phyloP scores from a whole-genome alignment of 768 basidiomycete species.

The Cantharellus anzutake region DNA sequence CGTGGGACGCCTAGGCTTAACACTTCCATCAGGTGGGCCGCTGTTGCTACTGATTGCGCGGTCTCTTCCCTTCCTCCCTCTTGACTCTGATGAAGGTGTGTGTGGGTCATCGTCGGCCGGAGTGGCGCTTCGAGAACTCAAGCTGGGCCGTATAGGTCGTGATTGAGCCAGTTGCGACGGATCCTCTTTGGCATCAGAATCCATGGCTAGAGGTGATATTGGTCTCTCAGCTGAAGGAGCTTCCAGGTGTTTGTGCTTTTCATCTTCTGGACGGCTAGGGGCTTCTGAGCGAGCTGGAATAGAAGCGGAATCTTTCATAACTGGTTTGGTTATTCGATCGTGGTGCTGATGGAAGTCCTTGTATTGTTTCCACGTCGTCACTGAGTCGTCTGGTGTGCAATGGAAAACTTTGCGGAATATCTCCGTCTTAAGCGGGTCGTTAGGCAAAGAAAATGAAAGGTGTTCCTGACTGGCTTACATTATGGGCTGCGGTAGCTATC shows the following conservation, averaged over 20 bases:
- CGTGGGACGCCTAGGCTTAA: not conserved
- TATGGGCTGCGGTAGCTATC: constrained; percentile 72
- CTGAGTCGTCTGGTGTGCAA: constrained; percentile 76
- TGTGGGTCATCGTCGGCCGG: no score
- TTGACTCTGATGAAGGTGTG: not conserved
- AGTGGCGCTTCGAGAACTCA: no score
- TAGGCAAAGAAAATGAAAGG: not conserved
- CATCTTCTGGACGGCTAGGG: not conserved
- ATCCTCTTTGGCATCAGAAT: no score
- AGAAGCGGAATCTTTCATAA: constrained; percentile 12
- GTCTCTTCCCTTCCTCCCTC: not conserved
- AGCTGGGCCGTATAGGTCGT: no score
- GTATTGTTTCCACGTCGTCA: constrained; percentile 92
- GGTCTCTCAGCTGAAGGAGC: not conserved
- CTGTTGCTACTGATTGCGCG: not conserved
- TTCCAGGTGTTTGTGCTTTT: not conserved
- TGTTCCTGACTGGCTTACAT: constrained; percentile 32
- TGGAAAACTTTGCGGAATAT: constrained; percentile 93
- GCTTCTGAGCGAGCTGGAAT: not conserved
- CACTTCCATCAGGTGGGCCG: not conserved
- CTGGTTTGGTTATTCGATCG: constrained; percentile 52
- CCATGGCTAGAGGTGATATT: no score
- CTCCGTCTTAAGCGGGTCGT: constrained; percentile 43
- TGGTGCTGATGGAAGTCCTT: constrained; percentile 67
- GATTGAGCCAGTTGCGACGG: no score